Conservation (phyloP, 768 basidiomycete genomes). For the Kwoniella europaea region DNA sequence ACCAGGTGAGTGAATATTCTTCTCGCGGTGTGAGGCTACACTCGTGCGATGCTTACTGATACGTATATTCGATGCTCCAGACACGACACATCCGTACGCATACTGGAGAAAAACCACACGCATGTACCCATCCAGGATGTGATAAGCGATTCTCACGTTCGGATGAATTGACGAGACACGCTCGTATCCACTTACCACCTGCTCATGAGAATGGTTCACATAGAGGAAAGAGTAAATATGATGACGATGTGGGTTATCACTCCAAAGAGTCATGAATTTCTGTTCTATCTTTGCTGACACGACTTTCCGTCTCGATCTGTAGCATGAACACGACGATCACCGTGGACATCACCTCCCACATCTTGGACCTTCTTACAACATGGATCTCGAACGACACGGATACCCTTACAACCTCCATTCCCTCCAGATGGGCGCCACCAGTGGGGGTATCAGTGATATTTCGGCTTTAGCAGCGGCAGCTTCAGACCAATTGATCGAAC, state of each 20-base stretch:
- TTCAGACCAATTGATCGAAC: conserved; percentile 84
- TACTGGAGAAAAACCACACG: conserved; percentile 96
- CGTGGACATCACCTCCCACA: conserved; percentile 36
- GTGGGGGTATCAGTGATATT: conserved; percentile 59
- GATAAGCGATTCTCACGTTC: conserved; percentile 97
- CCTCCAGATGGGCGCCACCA: conserved; percentile 33
- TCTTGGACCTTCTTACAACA: conserved; percentile 50
- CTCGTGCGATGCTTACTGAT: background rate
- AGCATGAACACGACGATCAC: conserved; percentile 44
- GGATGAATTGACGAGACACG: conserved; percentile 97
- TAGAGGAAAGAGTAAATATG: conserved; percentile 56
- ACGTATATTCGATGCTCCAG: conserved; percentile 59
- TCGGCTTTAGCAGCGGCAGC: conserved; percentile 65
- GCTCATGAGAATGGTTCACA: conserved; percentile 66
- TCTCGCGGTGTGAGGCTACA: no score
- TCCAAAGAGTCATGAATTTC: background rate
- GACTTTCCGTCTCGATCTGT: background rate
- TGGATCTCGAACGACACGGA: conserved; percentile 51
- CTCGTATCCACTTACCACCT: conserved; percentile 79
- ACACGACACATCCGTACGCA: conserved; percentile 98
- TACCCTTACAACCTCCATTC: conserved; percentile 47
- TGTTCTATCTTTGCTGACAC: background rate
- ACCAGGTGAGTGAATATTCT: conserved; percentile 69
- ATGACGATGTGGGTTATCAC: conserved; percentile 67
- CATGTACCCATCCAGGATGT: conserved; percentile 89